Base-by-base conservation (phyloP, 2,329 filamentous ascomycete genomes). In the Botrytis sinoallii region DNA sequence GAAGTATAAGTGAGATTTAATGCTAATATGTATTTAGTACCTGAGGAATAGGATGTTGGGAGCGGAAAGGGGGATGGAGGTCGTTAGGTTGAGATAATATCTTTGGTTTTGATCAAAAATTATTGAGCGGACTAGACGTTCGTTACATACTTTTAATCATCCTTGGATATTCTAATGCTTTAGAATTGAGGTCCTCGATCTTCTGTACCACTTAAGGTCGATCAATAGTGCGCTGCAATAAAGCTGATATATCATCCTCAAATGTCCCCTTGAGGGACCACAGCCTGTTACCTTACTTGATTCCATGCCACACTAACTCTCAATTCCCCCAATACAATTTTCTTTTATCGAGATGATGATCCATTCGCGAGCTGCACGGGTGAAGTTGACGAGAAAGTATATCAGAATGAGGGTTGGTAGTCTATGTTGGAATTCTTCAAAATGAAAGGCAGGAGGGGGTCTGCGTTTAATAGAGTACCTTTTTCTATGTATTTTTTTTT, bases 391-490 rank as follows among this genome's bases (percentile, higher is more conserved):
- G 9, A 4, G 10, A 48, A 22, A 12, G 46, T 48, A 10, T 5
- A 12, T 52, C 48, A 14, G 25, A 52, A 10, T 52, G 48, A 14
- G 10, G 5, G n/a, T 14, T 12, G 25, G 2, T n/a, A 12, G 5
- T 52, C 48, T 5, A 6, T 52, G 5, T 52, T 52, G 10, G 10
- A 2, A 14, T n/a, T 5, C 22, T n/a, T 12, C 25, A 52, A n/a
- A n/a, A 52, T 3, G 4, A 52, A n/a, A 52, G 1, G 25, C 0
- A 25, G 4, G 0, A 12, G 10, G 10, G 20, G 1, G 4, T 14
- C 22, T 52, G 10, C 2, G 3, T 52, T 12, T 12, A 4, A 3
- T n/a, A n/a, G 25, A 14, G 25, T 6, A 4, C 3, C 4, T 14
- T 52, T 5, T 14, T 14, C 4, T n/a, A n/a, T 14, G 10, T 5